Percentiles rank a stretch among this genome's conserved stretches.
Evolutionary conservation across 2,329 filamentous ascomycete genomes (phyloP).

Genomic region (Dothiorella sarmentorum): DNA sequence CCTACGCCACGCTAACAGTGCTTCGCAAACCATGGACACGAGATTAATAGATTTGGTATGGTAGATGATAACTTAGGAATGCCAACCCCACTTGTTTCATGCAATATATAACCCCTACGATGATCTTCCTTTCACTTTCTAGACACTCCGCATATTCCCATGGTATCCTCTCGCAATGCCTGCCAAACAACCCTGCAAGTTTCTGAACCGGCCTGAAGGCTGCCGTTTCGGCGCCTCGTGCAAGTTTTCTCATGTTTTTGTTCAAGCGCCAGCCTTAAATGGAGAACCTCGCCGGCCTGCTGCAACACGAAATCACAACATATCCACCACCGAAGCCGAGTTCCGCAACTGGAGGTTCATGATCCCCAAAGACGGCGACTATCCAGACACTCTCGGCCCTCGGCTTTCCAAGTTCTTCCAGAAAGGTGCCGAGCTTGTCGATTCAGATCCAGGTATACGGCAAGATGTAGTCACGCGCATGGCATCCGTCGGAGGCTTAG

Average conservation of each 20-base stretch:
- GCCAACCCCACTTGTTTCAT: too few relatives aligned
- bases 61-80: too few relatives aligned
- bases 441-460: background rate
- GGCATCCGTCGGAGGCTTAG: conserved; percentile 22
- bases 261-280: background rate
- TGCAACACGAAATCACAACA: background rate
- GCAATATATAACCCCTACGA: too few relatives aligned
- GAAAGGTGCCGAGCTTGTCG: background rate
- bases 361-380: background rate
- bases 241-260: background rate
- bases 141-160: too few relatives aligned
- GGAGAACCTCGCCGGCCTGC: background rate
- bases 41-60: too few relatives aligned
- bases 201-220: background rate
- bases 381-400: background rate
- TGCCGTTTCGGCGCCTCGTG: background rate
- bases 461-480: conserved; percentile 24
- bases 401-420: background rate
- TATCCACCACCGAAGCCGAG: conserved; percentile 1
- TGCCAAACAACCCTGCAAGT: background rate
- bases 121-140: too few relatives aligned
- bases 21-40: too few relatives aligned
- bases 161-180: too few relatives aligned
- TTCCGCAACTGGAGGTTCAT: conserved; percentile 3
- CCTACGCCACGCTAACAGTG: too few relatives aligned